Percentiles rank a stretch among this genome's conserved stretches.
phyloP scores from a whole-genome alignment of 2,329 filamentous ascomycete genomes.

The Ascochyta pisi region DNA sequence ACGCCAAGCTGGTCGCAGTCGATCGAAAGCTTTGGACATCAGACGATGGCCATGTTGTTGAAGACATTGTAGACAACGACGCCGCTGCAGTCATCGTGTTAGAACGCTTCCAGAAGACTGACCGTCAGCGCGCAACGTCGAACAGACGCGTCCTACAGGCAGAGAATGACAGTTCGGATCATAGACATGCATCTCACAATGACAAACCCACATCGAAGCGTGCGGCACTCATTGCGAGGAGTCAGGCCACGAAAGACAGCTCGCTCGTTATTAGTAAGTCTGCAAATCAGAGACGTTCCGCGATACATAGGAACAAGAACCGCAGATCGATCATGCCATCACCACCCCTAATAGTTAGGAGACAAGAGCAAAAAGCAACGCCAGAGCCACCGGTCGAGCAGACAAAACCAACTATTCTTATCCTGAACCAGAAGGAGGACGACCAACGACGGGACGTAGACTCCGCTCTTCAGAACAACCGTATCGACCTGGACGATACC shows the following conservation, averaged over 20 bases:
- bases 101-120: neutral
- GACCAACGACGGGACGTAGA: slow-evolving; percentile 5
- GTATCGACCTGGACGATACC: slow-evolving; percentile 1
- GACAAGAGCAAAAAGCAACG: neutral
- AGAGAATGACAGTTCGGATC: neutral
- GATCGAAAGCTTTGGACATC: slow-evolving; percentile 4
- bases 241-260: neutral
- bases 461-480: neutral
- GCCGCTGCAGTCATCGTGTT: neutral
- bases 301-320: slow-evolving; percentile 11
- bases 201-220: slow-evolving; percentile 4
- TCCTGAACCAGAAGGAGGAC: neutral
- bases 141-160: neutral
- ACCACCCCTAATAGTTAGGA: slow-evolving; percentile 1
- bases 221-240: slow-evolving; percentile 9
- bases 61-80: neutral
- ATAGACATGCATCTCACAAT: neutral
- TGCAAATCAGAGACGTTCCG: slow-evolving; percentile 8
- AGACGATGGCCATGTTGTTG: neutral
- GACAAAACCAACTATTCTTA: neutral
- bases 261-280: slow-evolving; percentile 9
- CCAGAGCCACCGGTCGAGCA: neutral
- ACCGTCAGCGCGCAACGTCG: neutral
- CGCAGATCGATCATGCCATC: slow-evolving; percentile 13
- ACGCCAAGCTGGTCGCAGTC: neutral